Evolutionary conservation across 352 stramenopile species (phyloP), one percentile per base, ranked within the genome.

Genomic region (Hyaloperonospora brassicae): DNA sequence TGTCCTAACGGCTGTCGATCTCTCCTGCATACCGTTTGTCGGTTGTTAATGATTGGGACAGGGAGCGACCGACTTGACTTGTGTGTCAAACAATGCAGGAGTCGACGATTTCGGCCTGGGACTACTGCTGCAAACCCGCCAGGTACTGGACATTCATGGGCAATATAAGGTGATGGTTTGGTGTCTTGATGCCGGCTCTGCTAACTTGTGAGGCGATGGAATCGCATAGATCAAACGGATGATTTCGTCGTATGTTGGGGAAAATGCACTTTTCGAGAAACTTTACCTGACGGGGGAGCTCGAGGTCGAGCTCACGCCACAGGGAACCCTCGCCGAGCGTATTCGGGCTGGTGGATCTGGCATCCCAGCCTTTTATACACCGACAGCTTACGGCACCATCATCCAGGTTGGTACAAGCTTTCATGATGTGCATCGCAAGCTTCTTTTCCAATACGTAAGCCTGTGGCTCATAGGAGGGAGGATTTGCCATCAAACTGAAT

Each of bases 301-400:
- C 21, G 90, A 98, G 69, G 88, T 98, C n/a, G 95, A 98, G 66
- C 76, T 98, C 21, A 97, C 91, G n/a, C 95, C 95, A 2, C 93
- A 98, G 72, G 95, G 95, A 52, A 98, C 95, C 0, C 72, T 98
- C 17, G 94, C 95, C 3, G 89, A 96, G 59, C 78, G 93, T 41
- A 83, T 98, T 30, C 78, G 88, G 36, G 88, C 94, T 10, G 94
- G 87, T 38, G 95, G 95, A 5, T 89, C 88, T 17, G 95, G 95
- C 12, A 97, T 98, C 62, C 95, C 95, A 8, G 95, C 94, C 1
- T 98, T 98, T 67, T 98, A 92, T 68, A 98, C 95, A 31, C 93
- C 93, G 0, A 97, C 95, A 9, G 94, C 87, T 13, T 96, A 90
- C 35, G 94, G 95, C 21, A 97, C 87, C 12, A 75, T 96, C 49